Conservation (phyloP, 2,329 filamentous ascomycete genomes). For the Hortaea sp. region DNA sequence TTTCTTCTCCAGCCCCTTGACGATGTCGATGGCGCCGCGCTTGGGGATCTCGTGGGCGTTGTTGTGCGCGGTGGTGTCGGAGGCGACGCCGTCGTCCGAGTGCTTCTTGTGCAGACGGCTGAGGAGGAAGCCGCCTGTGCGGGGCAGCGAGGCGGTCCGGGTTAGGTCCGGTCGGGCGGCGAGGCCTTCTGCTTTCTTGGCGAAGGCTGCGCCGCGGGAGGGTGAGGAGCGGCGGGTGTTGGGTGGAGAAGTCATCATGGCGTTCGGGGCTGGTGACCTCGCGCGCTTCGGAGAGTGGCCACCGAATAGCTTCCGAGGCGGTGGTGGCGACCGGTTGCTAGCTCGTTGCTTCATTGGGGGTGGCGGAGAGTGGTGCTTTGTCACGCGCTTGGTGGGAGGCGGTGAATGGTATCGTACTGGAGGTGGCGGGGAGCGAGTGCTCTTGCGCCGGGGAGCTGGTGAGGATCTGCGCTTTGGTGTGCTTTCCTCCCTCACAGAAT, state of each 20-base stretch:
- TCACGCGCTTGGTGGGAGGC: slow-evolving; percentile 35
- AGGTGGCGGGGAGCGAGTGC: slow-evolving; percentile 39
- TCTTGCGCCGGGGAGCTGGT: background rate
- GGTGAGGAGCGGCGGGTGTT: slow-evolving; percentile 43
- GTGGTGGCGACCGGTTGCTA: slow-evolving; percentile 10
- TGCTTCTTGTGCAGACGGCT: slow-evolving; percentile 21
- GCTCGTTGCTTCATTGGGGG: slow-evolving; percentile 12
- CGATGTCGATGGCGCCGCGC: slow-evolving; percentile 92
- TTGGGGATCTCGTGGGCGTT: slow-evolving; percentile 49
- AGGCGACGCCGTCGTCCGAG: slow-evolving; percentile 28
- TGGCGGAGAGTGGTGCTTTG: slow-evolving; percentile 32
- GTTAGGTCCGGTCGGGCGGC: slow-evolving; percentile 57
- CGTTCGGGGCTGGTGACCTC: slow-evolving; percentile 31
- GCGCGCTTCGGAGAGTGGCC: slow-evolving; percentile 57
- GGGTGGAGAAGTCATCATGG: slow-evolving; percentile 54
- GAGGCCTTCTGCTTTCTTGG: slow-evolving; percentile 35
- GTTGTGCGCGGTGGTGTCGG: slow-evolving; percentile 16
- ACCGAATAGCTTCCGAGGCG: slow-evolving; percentile 50
- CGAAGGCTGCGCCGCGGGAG: slow-evolving; percentile 36
- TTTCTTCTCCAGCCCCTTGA: slow-evolving; percentile 92
- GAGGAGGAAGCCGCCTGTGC: slow-evolving; percentile 55
- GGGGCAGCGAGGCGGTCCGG: slow-evolving; percentile 78
- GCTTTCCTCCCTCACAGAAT: slow-evolving; percentile 17
- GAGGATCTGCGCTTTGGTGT: slow-evolving; percentile 26
- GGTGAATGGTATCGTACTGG: slow-evolving; percentile 11